These are phyloP conservation scores for Penicillium sp. DNA, from an alignment of 2,329 filamentous ascomycete species.

Conservation along the genomic window DNA sequence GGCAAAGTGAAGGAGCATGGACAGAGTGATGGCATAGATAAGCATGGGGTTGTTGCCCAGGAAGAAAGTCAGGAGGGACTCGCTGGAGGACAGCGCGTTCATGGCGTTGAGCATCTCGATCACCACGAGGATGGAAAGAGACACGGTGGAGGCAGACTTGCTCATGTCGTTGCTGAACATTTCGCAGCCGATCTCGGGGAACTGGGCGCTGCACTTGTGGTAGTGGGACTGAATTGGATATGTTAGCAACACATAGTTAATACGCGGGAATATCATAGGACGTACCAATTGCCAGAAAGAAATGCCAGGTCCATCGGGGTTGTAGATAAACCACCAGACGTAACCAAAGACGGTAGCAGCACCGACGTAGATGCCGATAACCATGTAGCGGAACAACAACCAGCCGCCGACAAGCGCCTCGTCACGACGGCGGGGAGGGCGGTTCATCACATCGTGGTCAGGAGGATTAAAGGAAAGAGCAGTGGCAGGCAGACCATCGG, in stretches of 20 bases:
- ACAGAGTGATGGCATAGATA: constrained; percentile 87
- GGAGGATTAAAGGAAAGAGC: constrained; percentile 96
- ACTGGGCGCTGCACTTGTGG: constrained; percentile 83
- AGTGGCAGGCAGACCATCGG: constrained; percentile 92
- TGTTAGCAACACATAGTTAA: constrained; percentile 11
- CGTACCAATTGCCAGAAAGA: constrained; percentile 76
- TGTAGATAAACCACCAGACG: constrained; percentile 99
- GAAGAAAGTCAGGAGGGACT: constrained; percentile 87
- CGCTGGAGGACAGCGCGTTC: constrained; percentile 94
- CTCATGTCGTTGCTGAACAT: constrained; percentile 88
- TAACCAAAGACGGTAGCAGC: constrained; percentile 93
- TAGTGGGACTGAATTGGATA: constrained; percentile 63
- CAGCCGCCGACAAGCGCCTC: constrained; percentile 90
- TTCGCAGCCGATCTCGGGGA: constrained; percentile 83
- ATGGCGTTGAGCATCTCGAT: constrained; percentile 99
- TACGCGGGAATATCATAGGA: constrained; percentile 10
- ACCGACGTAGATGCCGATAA: constrained; percentile 93
- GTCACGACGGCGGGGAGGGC: constrained; percentile 84
- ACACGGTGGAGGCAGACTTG: constrained; percentile 88
- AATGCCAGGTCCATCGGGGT: constrained; percentile 85
- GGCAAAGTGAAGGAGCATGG: constrained; percentile 92
- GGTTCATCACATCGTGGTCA: constrained; percentile 97
- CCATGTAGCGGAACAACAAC: constrained; percentile 96
- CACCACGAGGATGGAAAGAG: constrained; percentile 84
- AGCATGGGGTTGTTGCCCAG: constrained; percentile 99